Evolutionary conservation across 768 basidiomycete species (phyloP).

Genomic region (Podaxis mareebaensis): DNA sequence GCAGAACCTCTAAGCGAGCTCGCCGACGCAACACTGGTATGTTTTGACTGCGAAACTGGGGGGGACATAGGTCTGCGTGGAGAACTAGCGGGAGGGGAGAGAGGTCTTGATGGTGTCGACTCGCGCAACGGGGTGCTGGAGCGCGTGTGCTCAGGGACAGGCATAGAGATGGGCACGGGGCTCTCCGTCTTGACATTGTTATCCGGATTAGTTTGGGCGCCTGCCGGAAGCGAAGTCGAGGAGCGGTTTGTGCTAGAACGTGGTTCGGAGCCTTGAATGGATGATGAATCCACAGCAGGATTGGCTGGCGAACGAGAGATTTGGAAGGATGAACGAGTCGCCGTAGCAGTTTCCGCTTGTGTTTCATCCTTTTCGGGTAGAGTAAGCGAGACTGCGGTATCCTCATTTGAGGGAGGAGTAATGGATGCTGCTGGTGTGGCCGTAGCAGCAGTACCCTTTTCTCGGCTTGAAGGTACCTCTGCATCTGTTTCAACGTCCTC

Average conservation of each 20-base stretch:
- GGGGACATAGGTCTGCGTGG: constrained; percentile 18
- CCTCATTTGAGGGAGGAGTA: constrained; percentile 13
- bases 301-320: background rate
- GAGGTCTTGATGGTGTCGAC: background rate
- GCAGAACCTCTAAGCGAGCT: background rate
- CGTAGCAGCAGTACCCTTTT: background rate
- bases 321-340: constrained; percentile 10
- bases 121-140: background rate
- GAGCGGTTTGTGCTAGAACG: background rate
- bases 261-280: background rate
- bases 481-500: constrained; percentile 40
- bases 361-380: constrained; percentile 31
- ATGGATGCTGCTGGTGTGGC: background rate
- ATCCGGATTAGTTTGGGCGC: background rate
- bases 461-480: background rate
- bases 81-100: background rate
- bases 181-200: background rate
- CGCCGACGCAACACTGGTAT: constrained; percentile 36
- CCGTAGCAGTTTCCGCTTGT: constrained; percentile 38
- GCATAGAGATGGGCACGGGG: background rate
- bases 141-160: background rate
- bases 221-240: background rate
- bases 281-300: background rate
- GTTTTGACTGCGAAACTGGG: constrained; percentile 37
- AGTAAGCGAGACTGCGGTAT: constrained; percentile 23